Conservation (phyloP, 345 rosid species). For the Citrus australasica region DNA sequence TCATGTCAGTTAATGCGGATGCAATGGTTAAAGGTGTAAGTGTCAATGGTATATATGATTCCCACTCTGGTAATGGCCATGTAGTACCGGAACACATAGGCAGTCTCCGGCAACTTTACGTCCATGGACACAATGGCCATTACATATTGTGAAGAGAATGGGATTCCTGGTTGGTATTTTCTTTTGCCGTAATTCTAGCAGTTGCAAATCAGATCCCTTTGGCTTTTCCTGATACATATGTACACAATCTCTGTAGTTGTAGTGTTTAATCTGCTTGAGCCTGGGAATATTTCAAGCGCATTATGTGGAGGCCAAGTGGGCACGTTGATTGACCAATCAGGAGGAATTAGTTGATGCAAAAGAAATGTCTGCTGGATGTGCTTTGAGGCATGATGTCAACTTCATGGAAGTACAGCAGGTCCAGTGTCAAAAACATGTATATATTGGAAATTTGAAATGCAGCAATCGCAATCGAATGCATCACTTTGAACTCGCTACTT, state of each 20-base stretch:
- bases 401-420: neutral
- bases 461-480: neutral
- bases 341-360: conserved; percentile 4
- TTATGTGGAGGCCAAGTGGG: conserved; percentile 48
- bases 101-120: conserved; percentile 24
- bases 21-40: too few relatives aligned
- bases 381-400: neutral
- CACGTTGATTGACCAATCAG: conserved; percentile 39
- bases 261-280: conserved; percentile 26
- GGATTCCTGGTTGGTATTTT: conserved; percentile 39
- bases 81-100: conserved; percentile 31
- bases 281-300: conserved; percentile 44
- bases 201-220: too few relatives aligned
- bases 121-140: conserved; percentile 44
- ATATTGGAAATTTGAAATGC: neutral
- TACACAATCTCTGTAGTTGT: too few relatives aligned
- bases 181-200: too few relatives aligned
- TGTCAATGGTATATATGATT: too few relatives aligned
- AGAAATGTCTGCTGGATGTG: neutral
- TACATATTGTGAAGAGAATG: conserved; percentile 44
- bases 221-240: too few relatives aligned
- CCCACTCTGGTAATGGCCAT: too few relatives aligned
- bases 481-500: neutral
- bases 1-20: too few relatives aligned
- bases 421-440: neutral